Evolutionary conservation across 2,329 filamentous ascomycete genomes (phyloP).

Genomic region (Colletotrichum acutatum): DNA sequence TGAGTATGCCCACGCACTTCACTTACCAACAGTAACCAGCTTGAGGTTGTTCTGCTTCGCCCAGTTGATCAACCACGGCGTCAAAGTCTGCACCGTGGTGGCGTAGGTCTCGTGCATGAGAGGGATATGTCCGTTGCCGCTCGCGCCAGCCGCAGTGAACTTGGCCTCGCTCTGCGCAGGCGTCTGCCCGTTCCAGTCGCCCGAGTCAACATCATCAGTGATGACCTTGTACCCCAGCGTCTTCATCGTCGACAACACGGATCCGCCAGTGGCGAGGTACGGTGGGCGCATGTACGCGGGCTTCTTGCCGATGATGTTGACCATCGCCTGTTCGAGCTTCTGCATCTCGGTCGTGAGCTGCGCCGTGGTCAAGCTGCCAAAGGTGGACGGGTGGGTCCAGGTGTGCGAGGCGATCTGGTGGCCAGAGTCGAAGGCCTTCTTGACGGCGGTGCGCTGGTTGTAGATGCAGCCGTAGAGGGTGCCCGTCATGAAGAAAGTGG

Average conservation of each 20-base stretch:
- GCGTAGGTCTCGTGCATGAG: slow-evolving; percentile 68
- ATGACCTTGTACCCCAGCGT: slow-evolving; percentile 68
- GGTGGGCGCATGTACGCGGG: slow-evolving; percentile 62
- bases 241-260: slow-evolving; percentile 54
- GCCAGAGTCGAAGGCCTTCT: slow-evolving; percentile 60
- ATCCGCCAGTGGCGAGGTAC: slow-evolving; percentile 58
- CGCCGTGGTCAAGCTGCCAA: slow-evolving; percentile 50
- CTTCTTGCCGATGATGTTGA: slow-evolving; percentile 60
- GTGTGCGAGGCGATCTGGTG: slow-evolving; percentile 67
- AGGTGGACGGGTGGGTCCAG: slow-evolving; percentile 59
- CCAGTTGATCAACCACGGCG: slow-evolving; percentile 62
- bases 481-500: slow-evolving; percentile 65
- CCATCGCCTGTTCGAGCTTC: slow-evolving; percentile 60
- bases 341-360: slow-evolving; percentile 60
- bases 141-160: slow-evolving; percentile 57
- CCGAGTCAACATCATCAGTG: slow-evolving; percentile 70
- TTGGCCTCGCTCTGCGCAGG: slow-evolving; percentile 62
- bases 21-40: slow-evolving; percentile 62
- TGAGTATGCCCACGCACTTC: too few relatives aligned
- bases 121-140: slow-evolving; percentile 62
- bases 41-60: slow-evolving; percentile 58
- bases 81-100: slow-evolving; percentile 59
- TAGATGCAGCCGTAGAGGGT: slow-evolving; percentile 63
- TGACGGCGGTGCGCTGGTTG: slow-evolving; percentile 61
- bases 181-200: slow-evolving; percentile 68